These are phyloP conservation scores for Metschnikowia orientalis DNA, from an alignment of 805 yeast genomes.

Conservation along the genomic window DNA sequence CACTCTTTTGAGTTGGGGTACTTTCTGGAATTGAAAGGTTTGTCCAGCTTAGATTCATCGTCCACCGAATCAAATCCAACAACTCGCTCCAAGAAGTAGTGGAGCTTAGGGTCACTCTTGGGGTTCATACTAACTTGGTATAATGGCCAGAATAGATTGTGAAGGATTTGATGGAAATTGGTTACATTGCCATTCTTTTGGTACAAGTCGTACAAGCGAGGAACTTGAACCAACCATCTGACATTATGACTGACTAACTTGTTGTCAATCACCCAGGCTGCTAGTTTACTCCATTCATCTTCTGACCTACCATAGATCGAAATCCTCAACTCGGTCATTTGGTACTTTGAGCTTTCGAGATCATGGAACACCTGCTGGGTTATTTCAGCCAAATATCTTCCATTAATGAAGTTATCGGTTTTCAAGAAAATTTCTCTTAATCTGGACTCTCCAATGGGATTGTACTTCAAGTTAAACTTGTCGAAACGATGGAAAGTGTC, in stretches of 20 bases:
- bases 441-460: slow-evolving; percentile 97
- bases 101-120: slow-evolving; percentile 80
- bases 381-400: slow-evolving; percentile 86
- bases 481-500: slow-evolving; percentile 98
- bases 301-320: slow-evolving; percentile 87
- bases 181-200: slow-evolving; percentile 66
- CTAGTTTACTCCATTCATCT: slow-evolving; percentile 94
- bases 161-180: slow-evolving; percentile 71
- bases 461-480: slow-evolving; percentile 93
- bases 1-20: slow-evolving; percentile 85
- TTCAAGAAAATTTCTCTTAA: slow-evolving; percentile 92
- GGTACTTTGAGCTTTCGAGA: slow-evolving; percentile 91
- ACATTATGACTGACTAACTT: slow-evolving; percentile 89
- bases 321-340: slow-evolving; percentile 94
- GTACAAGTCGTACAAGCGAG: slow-evolving; percentile 88
- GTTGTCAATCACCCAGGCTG: slow-evolving; percentile 92
- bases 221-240: slow-evolving; percentile 95
- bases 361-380: slow-evolving; percentile 93
- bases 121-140: slow-evolving; percentile 90
- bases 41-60: slow-evolving; percentile 91
- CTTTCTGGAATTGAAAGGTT: slow-evolving; percentile 66
- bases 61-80: slow-evolving; percentile 98
- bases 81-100: slow-evolving; percentile 84
- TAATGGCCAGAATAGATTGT: slow-evolving; percentile 79
- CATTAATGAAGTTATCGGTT: slow-evolving; percentile 89